Evolutionary conservation across 2,329 filamentous ascomycete species (phyloP), one percentile per base, ranked within the genome.

Genomic region (Huntiella decipiens): DNA sequence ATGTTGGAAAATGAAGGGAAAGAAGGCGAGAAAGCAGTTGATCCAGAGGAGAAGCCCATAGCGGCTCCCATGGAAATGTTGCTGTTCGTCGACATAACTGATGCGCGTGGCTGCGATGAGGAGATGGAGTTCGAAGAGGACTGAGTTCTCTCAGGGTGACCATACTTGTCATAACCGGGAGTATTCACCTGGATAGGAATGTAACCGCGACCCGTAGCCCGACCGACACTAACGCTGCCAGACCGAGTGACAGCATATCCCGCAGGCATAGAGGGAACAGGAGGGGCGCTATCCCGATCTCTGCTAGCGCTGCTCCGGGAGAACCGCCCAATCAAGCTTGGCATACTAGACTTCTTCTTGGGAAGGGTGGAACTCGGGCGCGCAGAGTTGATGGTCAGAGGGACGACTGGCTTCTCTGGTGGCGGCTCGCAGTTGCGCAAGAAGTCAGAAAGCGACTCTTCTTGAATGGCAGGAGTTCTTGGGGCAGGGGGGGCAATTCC

Each of bases 401-500:
- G 43, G 51, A 70, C 66, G 31, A 46, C 34, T 16, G 35, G 40
- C 28, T 46, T 19, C 51, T 70, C 65, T 1, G 67, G 63, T 0
- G 80, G 79, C 4, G 82, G 81, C 35, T 79, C 70, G 49, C 72
- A 77, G 58, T 74, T 82, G 50, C 71, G 73, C 36, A 87, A 59
- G 56, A 87, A 87, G 52, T 87, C 82, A 31, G 79, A 73, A 42
- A 87, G 59, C 51, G 74, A 80, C 60, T 86, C 79, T 56, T 81
- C 74, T 41, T 43, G 43, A 12, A 41, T 38, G 51, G 69, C 63
- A 51, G 66, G 66, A 3, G 55, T 55, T 10, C 61, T 52, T 47
- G 63, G 56, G n/a, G 17, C 31, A 13, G 31, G 16, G 22, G 41
- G 41, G 4, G 63, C 54, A 34, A 60, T 55, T 28, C 74, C 51